Evolutionary conservation across 176 grass and related monocot genomes (phyloP), one percentile per base, ranked within the genome.

Genomic region (Carex pumila): DNA sequence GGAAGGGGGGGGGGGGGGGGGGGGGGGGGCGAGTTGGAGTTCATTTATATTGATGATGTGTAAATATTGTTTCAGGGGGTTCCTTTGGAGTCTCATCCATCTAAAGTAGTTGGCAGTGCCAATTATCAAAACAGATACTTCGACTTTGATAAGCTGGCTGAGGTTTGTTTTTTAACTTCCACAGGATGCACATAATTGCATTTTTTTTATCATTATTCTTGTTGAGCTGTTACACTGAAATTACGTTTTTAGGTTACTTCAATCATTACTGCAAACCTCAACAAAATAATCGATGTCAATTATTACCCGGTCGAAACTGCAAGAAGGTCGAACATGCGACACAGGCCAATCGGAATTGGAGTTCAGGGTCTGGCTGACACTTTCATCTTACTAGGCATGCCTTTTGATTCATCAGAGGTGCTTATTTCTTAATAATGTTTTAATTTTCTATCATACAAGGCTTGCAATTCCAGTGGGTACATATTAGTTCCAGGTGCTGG

Each of bases 311-410:
- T 94, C 84, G 97, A 99, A 85, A 99, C 84, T 2, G 93, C 97
- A 88, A 92, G 78, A 82, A 94, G 87, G 68, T 99, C 97, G 49
- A 99, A 99, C 71, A 83, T 94, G 81, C 80, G 90, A 4, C 93
- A 96, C 88, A 89, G 93, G 62, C 93, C 91, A 85, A 96, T 99
- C 79, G 97, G 97, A 19, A 94, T 99, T 32, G 93, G 97, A 25
- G 93, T 96, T 87, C 97, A 99, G 62, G 97, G 93, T 34, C 72
- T 99, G 74, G 93, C 97, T 55, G 97, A 99, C 86, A 92, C 97
- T 60, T 96, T 99, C 83, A 96, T 99, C 71, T 89, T 99, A 65
- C 93, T 96, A 61, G 97, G 97, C 88, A 96, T 99, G 97, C 85
- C 97, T 84, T 99, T 99, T 88, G 97, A 99, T 85, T 96, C 93